A percentile compares a stretch with the other conserved stretches of the same genome.
Conservation (phyloP, 768 basidiomycete genomes). For the Kwoniella dendrophila region DNA sequence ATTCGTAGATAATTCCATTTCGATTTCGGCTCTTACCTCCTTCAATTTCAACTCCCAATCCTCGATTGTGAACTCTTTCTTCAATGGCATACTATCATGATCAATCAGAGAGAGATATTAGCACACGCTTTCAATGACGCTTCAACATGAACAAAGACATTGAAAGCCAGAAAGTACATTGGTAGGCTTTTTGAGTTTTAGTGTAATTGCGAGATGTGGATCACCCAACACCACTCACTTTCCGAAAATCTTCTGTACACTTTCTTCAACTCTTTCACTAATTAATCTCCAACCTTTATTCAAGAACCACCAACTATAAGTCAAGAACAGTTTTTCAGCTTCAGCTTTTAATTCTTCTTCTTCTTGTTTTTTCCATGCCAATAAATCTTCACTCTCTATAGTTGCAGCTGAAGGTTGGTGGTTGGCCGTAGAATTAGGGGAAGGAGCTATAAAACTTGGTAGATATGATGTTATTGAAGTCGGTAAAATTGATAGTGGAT, state of each 20-base stretch:
- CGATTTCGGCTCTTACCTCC: slow-evolving; percentile 76
- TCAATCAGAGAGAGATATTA: not conserved
- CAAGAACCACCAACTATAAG: slow-evolving; percentile 88
- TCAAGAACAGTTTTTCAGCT: slow-evolving; percentile 76
- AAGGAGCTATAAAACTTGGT: slow-evolving; percentile 11
- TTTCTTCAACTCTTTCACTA: slow-evolving; percentile 69
- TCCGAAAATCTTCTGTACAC: slow-evolving; percentile 80
- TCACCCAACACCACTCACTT: slow-evolving; percentile 62
- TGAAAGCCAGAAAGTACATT: too few relatives aligned
- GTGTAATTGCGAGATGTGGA: too few relatives aligned
- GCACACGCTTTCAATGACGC: not conserved
- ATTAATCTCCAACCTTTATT: slow-evolving; percentile 91
- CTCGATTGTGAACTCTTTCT: slow-evolving; percentile 68
- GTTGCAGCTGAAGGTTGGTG: slow-evolving; percentile 1
- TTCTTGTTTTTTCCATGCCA: slow-evolving; percentile 19
- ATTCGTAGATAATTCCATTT: slow-evolving; percentile 61
- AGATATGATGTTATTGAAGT: slow-evolving; percentile 21
- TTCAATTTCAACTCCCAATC: slow-evolving; percentile 71
- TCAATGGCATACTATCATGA: slow-evolving; percentile 72
- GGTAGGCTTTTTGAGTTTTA: too few relatives aligned
- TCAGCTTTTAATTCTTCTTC: slow-evolving; percentile 58
- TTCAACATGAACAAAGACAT: not conserved
- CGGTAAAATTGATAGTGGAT: slow-evolving; percentile 30
- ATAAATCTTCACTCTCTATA: slow-evolving; percentile 54
- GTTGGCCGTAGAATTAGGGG: slow-evolving; percentile 45